Conservation (phyloP, 163 green algal species). For the Scenedesmus sp. region DNA sequence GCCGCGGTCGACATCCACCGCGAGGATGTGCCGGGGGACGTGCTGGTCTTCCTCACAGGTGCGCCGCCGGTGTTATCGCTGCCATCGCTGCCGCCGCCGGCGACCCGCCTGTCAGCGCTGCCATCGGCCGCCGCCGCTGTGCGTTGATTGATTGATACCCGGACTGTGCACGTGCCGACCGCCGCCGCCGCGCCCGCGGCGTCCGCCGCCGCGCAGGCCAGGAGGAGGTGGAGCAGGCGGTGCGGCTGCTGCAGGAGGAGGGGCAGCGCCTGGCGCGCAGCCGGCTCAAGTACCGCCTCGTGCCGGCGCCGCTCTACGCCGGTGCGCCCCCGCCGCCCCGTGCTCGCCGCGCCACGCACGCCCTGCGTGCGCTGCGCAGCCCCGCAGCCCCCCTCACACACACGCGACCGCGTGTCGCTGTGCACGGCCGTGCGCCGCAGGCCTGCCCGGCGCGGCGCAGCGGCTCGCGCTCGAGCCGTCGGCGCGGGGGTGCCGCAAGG, state of each 20-base stretch:
- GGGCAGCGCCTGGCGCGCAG: slow-evolving; percentile 48
- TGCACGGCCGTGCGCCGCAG: slow-evolving; percentile 50
- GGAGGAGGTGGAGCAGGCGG: slow-evolving; percentile 69
- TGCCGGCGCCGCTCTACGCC: slow-evolving; percentile 67
- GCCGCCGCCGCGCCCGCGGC: too few species aligned
- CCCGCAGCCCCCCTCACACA: too few species aligned
- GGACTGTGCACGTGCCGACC: slow-evolving; percentile 9
- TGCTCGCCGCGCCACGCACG: background rate
- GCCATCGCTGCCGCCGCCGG: too few species aligned
- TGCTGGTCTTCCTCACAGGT: slow-evolving; percentile 92
- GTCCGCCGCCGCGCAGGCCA: too few species aligned
- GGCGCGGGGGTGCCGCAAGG: slow-evolving; percentile 81
- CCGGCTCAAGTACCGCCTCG: slow-evolving; percentile 55
- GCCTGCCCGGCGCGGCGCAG: slow-evolving; percentile 77
- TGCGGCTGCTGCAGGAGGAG: slow-evolving; percentile 75
- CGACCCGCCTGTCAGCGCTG: too few species aligned
- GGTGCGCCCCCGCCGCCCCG: slow-evolving; percentile 34
- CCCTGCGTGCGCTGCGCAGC: too few species aligned
- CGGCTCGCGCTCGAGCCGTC: slow-evolving; percentile 72
- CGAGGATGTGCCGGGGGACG: slow-evolving; percentile 84
- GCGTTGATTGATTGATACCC: background rate
- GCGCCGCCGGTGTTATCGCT: too few species aligned
- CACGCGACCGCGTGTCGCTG: too few species aligned
- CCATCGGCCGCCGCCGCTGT: too few species aligned
- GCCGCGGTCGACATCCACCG: slow-evolving; percentile 83